These are phyloP conservation scores for Phalaenopsis equestris DNA, from an alignment of 106 monocot genomes.

Conservation along the genomic window DNA sequence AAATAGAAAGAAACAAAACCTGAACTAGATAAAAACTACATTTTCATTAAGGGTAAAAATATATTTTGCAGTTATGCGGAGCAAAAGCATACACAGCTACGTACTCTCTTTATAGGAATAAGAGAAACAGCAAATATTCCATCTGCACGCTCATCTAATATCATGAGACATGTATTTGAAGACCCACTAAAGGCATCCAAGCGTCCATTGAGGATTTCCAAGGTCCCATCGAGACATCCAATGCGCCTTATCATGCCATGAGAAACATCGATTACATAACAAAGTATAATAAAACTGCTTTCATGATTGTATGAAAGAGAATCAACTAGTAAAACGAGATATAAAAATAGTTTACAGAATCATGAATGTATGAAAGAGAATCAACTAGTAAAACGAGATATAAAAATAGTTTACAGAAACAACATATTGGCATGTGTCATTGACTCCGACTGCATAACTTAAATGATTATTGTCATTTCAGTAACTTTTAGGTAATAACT, in stretches of 20 bases:
- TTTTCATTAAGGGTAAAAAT: neutral
- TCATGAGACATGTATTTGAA: neutral
- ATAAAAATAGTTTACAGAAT: neutral
- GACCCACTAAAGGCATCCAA: neutral
- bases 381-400: neutral
- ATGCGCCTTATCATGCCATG: neutral
- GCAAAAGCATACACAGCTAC: neutral
- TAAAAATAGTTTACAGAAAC: neutral
- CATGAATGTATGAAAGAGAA: neutral
- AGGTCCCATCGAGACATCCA: neutral
- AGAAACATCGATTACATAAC: neutral
- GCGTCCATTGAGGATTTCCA: neutral
- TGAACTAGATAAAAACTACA: neutral
- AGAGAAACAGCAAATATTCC: neutral
- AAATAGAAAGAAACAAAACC: neutral
- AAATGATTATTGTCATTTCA: no score
- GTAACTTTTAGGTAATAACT: no score
- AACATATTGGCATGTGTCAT: no score
- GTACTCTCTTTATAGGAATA: neutral
- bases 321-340: neutral
- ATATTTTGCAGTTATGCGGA: neutral
- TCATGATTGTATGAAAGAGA: neutral
- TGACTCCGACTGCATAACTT: no score
- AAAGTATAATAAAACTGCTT: neutral
- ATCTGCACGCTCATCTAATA: neutral